A percentile compares a stretch with the other conserved stretches of the same genome.
Evolutionary conservation across 169 alveolate species (phyloP).

Genomic region (Cryptosporidium baileyi): DNA sequence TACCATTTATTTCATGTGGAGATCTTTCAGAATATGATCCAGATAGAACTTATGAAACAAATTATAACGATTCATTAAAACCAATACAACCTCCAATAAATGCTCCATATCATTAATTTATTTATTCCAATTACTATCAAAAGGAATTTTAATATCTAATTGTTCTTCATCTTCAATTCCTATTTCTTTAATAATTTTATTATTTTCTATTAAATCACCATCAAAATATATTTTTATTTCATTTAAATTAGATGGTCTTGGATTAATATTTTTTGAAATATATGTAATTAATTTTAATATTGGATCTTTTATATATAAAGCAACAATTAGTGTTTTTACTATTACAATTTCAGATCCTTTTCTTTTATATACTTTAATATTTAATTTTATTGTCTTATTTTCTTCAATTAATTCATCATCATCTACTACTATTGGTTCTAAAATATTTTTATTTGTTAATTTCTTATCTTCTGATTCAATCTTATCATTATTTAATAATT

Average conservation of each 20-base stretch:
- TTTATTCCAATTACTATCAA: constrained; percentile 36
- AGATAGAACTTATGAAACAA: constrained; percentile 60
- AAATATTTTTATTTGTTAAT: background rate
- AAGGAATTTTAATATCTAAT: constrained; percentile 49
- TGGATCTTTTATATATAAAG: constrained; percentile 18
- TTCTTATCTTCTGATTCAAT: background rate
- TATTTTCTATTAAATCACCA: constrained; percentile 10
- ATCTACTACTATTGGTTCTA: background rate
- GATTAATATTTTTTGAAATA: constrained; percentile 23
- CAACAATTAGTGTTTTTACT: constrained; percentile 10
- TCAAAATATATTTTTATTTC: constrained; percentile 48
- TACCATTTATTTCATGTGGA: constrained; percentile 61
- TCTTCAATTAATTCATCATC: background rate
- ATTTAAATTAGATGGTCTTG: background rate
- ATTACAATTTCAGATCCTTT: constrained; percentile 20
- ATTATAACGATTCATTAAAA: background rate
- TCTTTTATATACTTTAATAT: constrained; percentile 49
- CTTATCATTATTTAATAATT: background rate
- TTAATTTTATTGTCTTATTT: background rate
- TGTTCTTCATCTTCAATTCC: constrained; percentile 59
- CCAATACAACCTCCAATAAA: constrained; percentile 67
- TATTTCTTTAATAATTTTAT: background rate
- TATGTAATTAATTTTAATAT: constrained; percentile 5
- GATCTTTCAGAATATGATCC: constrained; percentile 60
- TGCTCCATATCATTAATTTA: constrained; percentile 48